Evolutionary conservation across 2,329 filamentous ascomycete genomes (phyloP).

Genomic region (Colletotrichum acutatum): DNA sequence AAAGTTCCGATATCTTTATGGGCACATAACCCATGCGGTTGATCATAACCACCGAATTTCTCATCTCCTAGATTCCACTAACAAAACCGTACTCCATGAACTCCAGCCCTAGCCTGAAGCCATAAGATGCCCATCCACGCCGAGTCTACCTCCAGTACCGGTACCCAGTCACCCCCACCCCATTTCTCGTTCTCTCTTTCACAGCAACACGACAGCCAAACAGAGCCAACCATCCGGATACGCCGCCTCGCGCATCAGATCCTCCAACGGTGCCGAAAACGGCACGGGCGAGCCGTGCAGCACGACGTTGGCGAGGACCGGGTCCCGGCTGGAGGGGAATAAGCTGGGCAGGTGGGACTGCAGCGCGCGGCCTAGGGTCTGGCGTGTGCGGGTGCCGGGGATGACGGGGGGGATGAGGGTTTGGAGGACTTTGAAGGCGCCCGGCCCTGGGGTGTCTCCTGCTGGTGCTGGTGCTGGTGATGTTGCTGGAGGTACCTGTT

Average conservation of each 20-base stretch:
- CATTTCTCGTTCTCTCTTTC: neutral
- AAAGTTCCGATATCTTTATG: neutral
- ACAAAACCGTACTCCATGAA: no score
- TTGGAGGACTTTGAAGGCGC: constrained; percentile 79
- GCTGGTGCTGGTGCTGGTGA: neutral
- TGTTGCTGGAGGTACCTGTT: neutral
- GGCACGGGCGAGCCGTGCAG: constrained; percentile 88
- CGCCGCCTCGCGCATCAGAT: constrained; percentile 82
- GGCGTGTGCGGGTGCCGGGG: constrained; percentile 50
- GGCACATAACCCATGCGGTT: no score
- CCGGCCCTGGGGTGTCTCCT: constrained; percentile 45
- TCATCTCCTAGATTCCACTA: no score
- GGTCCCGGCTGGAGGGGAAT: constrained; percentile 87
- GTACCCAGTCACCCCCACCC: no score
- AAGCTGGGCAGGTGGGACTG: constrained; percentile 80
- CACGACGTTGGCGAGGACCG: constrained; percentile 84
- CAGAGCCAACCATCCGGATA: constrained; percentile 96
- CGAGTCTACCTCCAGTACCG: no score
- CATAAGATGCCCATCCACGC: no score
- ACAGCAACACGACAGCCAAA: constrained; percentile 80
- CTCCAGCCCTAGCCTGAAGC: no score
- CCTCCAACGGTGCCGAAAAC: constrained; percentile 81
- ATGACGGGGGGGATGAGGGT: constrained; percentile 69
- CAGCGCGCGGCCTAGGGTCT: constrained; percentile 78
- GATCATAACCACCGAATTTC: no score